Evolutionary conservation across 148 eudicot species (phyloP).

Genomic region (Cornus controversa): DNA sequence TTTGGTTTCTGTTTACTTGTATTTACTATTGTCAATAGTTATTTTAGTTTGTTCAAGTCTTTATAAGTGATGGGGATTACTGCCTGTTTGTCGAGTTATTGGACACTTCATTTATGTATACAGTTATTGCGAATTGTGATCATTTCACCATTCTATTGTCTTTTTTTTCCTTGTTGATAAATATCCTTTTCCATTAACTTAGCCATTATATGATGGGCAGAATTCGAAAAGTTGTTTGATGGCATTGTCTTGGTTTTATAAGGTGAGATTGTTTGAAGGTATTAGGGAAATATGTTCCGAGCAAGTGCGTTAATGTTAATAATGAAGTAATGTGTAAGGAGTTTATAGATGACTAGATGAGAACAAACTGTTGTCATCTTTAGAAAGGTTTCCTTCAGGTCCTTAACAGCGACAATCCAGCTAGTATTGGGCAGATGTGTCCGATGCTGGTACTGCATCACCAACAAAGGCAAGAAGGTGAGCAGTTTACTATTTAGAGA

Average conservation of each 20-base stretch:
- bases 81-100: neutral
- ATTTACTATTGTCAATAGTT: too few species aligned
- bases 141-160: neutral
- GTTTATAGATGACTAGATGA: too few species aligned
- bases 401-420: neutral
- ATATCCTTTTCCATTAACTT: too few species aligned
- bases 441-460: neutral
- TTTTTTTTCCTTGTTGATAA: too few species aligned
- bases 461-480: neutral
- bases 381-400: too few species aligned
- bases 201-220: too few species aligned
- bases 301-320: neutral
- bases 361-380: too few species aligned
- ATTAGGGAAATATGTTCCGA: too few species aligned
- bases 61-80: neutral
- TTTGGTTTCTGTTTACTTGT: neutral
- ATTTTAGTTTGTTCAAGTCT: neutral
- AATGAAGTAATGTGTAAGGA: too few species aligned
- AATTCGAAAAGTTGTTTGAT: too few species aligned
- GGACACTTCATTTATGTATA: neutral
- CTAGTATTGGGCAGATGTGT: neutral
- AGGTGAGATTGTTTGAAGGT: too few species aligned
- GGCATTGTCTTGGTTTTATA: too few species aligned
- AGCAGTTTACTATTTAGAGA: neutral
- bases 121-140: neutral